Percentiles rank a stretch among this genome's conserved stretches.
Evolutionary conservation across 805 yeast genomes (phyloP).

Genomic region (Zygosaccharomyces siamensis): DNA sequence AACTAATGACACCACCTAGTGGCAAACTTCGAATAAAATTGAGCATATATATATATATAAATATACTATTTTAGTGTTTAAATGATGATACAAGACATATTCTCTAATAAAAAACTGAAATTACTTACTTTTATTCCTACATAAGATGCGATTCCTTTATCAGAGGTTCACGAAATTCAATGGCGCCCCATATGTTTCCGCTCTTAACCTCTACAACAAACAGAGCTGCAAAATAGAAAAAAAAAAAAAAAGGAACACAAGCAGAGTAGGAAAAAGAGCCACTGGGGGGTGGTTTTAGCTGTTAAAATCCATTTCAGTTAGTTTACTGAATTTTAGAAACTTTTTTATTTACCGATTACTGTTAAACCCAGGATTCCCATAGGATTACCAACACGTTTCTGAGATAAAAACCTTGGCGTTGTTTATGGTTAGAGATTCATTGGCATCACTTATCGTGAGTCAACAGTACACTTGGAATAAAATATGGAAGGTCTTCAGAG

Average conservation of each 20-base stretch:
- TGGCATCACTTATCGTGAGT: background rate
- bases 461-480: background rate
- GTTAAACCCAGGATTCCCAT: background rate
- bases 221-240: background rate
- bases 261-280: background rate
- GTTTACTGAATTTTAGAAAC: background rate
- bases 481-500: background rate
- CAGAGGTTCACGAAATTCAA: background rate
- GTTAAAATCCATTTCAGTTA: background rate
- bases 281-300: background rate
- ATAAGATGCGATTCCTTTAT: background rate
- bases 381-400: background rate
- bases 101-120: background rate
- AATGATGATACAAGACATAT: background rate
- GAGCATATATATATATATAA: background rate
- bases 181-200: constrained; percentile 5
- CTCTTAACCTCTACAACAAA: constrained; percentile 4
- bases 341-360: background rate
- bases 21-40: background rate
- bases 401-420: background rate
- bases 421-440: background rate
- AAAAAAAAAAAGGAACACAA: background rate
- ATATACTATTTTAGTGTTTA: background rate
- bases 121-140: background rate
- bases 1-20: background rate